These are phyloP conservation scores for Petunia axillaris DNA, from an alignment of 257 asterid genomes.

Conservation along the genomic window DNA sequence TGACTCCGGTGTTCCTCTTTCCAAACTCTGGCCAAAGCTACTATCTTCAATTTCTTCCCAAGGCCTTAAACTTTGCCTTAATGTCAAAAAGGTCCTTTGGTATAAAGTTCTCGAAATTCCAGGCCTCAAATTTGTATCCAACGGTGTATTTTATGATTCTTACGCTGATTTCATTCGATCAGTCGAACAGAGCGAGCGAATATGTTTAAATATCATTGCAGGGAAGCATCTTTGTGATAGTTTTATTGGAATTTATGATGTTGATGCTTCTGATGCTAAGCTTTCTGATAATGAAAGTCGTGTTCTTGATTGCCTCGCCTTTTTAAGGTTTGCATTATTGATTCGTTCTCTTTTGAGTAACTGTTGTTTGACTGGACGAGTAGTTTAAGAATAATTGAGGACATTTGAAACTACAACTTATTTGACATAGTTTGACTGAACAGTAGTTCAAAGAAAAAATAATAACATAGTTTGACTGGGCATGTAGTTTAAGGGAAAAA, in stretches of 20 bases:
- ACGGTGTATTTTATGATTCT: slow-evolving; percentile 34
- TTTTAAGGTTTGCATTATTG: slow-evolving; percentile 56
- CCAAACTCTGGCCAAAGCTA: slow-evolving; percentile 66
- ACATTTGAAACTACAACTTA: too few relatives aligned
- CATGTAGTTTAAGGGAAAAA: neutral
- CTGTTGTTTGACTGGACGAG: neutral
- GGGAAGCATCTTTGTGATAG: slow-evolving; percentile 67
- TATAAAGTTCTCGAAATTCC: slow-evolving; percentile 67
- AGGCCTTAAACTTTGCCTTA: slow-evolving; percentile 60
- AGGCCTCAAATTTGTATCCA: slow-evolving; percentile 54
- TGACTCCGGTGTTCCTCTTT: slow-evolving; percentile 59
- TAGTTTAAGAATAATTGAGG: neutral
- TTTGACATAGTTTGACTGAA: neutral
- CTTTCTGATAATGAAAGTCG: slow-evolving; percentile 54
- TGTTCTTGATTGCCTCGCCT: slow-evolving; percentile 73
- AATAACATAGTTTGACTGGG: neutral
- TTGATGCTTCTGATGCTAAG: slow-evolving; percentile 50
- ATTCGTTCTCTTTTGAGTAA: neutral
- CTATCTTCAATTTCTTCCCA: slow-evolving; percentile 44
- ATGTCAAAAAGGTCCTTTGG: slow-evolving; percentile 75
- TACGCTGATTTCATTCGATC: slow-evolving; percentile 41
- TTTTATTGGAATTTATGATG: slow-evolving; percentile 76
- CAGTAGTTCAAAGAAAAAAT: too few relatives aligned
- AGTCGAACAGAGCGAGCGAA: slow-evolving; percentile 56
- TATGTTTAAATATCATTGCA: slow-evolving; percentile 64